Base-by-base conservation (phyloP, 371 early-diverging fungal genomes). In the Mucor circinelloides region DNA sequence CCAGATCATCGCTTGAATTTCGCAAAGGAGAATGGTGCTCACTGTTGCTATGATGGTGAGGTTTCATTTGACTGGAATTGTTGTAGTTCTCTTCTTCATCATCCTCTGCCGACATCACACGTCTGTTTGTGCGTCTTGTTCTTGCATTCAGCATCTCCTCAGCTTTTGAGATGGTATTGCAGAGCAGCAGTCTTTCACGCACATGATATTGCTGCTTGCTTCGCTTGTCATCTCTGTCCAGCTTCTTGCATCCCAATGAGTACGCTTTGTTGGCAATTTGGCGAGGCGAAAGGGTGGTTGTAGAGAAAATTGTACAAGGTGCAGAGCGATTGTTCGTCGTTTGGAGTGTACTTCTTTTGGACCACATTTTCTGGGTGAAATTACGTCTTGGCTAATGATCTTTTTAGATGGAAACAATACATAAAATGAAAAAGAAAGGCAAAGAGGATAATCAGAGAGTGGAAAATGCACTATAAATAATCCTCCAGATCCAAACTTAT, bases 241-340 rank as follows among this genome's bases (percentile, higher is more conserved):
- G 60, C 36, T 83, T 83, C 38, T 78, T 80, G 57, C 72, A 74
- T 13, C 77, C 79, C 6, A 80, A 56, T 9, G 70, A 69, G 58
- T 75, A 70, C 6, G 83, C 79, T 50, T 78, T 78, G 60, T 72
- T 75, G 32, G 83, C 83, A n/a, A 83, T 67, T 52, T 83, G 83
- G 7, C 83, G 68, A 46, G 83, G 83, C 27, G 83, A 80, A 36
- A 80, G 63, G n/a, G 68, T 57, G 2, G 70, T 68, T 17, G 71
- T 54, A 19, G 66, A 44, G 32, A 72, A 69, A 17, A 72, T 66
- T 15, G 75, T 67, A 44, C 69, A 67, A 15, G 72, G 64, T 27
- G 75, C 69, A 25, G 55, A 50, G 27, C 34, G 36, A 25, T 28
- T 68, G 25, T 44, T 65, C 30, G 48, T 23, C n/a, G 48, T 8